phyloP scores from a whole-genome alignment of 2,329 filamentous ascomycete species.

The Trichoderma semiorbis region DNA sequence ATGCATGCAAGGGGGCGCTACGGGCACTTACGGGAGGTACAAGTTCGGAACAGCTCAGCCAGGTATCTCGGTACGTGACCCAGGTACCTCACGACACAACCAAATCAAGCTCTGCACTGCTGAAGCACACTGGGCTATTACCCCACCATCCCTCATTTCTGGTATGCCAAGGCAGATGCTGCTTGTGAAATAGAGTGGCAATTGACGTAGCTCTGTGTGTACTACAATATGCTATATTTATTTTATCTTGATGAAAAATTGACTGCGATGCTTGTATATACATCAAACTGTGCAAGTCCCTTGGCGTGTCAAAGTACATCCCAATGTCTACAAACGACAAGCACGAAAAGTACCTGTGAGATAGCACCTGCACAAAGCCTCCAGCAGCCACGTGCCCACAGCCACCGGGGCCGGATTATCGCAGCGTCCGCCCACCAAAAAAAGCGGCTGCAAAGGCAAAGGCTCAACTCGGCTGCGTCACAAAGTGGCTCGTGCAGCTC shows the following conservation, averaged over 20 bases:
- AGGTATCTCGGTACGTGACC: not conserved
- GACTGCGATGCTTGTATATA: not conserved
- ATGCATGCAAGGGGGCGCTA: slow-evolving; percentile 8
- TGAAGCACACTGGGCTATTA: not conserved
- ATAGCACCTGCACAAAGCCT: not conserved
- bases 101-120: not conserved
- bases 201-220: not conserved
- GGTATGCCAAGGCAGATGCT: not conserved
- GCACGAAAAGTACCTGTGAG: not conserved
- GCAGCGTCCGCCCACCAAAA: not conserved
- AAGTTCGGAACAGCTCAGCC: not conserved
- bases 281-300: not conserved
- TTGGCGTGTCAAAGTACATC: not conserved
- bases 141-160: not conserved
- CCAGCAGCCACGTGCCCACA: slow-evolving; percentile 11
- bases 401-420: slow-evolving; percentile 16
- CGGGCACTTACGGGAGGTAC: slow-evolving; percentile 11
- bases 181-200: not conserved
- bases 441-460: not conserved
- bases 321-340: not conserved
- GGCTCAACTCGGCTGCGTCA: not conserved
- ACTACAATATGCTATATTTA: not conserved
- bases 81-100: not conserved
- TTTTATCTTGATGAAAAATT: not conserved
- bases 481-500: slow-evolving; percentile 18